Conservation (phyloP, 495 filamentous ascomycete species). For the Alectoria sarmentosa region DNA sequence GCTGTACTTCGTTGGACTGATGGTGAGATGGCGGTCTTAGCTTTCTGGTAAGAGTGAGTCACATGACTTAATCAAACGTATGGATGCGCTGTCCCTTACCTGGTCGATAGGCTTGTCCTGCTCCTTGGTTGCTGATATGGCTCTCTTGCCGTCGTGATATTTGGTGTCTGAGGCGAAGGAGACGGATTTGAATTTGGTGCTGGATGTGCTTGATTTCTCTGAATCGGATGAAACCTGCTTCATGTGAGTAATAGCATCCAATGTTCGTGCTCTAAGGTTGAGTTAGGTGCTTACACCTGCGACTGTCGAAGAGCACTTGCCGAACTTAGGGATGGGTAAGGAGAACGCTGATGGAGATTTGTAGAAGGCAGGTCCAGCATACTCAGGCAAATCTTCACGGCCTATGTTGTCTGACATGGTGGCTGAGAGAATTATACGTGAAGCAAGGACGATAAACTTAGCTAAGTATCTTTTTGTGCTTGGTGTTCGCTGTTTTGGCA, state of each 20-base stretch:
- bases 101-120: not conserved
- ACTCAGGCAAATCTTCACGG: not conserved
- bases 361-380: conserved; percentile 1
- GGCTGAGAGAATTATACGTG: not conserved
- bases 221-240: not conserved
- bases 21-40: not conserved
- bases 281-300: not conserved
- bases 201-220: not conserved
- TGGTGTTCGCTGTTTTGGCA: not conserved
- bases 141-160: not conserved
- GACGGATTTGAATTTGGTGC: not conserved
- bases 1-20: not conserved
- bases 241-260: not conserved
- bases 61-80: not conserved
- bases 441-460: not conserved
- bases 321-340: not conserved
- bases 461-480: not conserved
- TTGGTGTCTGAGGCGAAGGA: not conserved
- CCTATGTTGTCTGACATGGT: not conserved
- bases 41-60: not conserved
- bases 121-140: not conserved
- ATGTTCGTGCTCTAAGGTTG: not conserved
- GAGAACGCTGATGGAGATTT: not conserved
- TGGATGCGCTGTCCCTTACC: not conserved
- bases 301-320: not conserved